Conservation (phyloP, 2,329 filamentous ascomycete species). For the Fusarium sp. region DNA sequence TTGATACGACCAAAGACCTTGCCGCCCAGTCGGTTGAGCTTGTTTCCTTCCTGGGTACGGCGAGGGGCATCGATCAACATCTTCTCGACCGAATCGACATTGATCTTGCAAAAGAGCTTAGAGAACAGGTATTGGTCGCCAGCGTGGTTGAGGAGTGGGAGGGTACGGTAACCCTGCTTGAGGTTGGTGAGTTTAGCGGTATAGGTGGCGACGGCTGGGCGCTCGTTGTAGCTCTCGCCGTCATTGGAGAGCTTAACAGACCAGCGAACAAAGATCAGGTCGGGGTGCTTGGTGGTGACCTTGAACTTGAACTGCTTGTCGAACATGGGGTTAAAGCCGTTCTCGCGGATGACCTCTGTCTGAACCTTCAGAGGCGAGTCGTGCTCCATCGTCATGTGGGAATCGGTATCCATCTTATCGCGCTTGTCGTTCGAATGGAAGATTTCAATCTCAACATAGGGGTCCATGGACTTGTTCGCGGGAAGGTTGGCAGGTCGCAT, state of each 20-base stretch:
- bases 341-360: constrained; percentile 84
- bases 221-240: constrained; percentile 73
- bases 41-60: constrained; percentile 60
- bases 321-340: constrained; percentile 94
- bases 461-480: constrained; percentile 83
- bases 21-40: constrained; percentile 68
- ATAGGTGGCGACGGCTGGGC: constrained; percentile 82
- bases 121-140: constrained; percentile 96
- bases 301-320: constrained; percentile 83
- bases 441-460: constrained; percentile 95
- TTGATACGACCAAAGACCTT: constrained; percentile 70
- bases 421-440: constrained; percentile 94
- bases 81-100: constrained; percentile 70
- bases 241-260: constrained; percentile 89
- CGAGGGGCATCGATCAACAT: constrained; percentile 67
- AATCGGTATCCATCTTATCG: constrained; percentile 83
- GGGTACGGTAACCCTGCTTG: constrained; percentile 91
- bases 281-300: constrained; percentile 92
- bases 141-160: constrained; percentile 88
- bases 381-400: constrained; percentile 61
- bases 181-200: constrained; percentile 92
- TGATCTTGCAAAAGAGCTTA: constrained; percentile 91
- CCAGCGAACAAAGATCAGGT: constrained; percentile 93
- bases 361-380: constrained; percentile 79
- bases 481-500: constrained; percentile 83